Conservation (phyloP, 805 yeast species). For the Candida manassasensis region DNA sequence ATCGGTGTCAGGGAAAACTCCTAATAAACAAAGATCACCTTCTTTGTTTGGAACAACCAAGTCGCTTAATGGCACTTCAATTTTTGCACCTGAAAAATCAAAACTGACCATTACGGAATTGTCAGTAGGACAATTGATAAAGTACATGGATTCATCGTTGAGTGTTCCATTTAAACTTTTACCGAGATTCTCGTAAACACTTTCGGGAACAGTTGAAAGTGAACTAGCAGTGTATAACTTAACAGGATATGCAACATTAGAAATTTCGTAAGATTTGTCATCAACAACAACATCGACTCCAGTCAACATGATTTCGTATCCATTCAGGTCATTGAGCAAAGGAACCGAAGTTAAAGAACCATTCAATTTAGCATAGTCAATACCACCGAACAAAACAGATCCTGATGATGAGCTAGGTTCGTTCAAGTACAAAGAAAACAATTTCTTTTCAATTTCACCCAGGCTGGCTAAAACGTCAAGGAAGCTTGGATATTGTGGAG, state of each 20-base stretch:
- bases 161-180: conserved; percentile 34
- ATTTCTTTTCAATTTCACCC: conserved; percentile 25
- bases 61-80: conserved; percentile 8
- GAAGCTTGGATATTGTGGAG: too few relatives aligned
- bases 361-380: conserved; percentile 21
- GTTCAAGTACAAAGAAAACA: conserved; percentile 30
- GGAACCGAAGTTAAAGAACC: conserved; percentile 17
- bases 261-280: neutral
- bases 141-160: conserved; percentile 15
- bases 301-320: conserved; percentile 1
- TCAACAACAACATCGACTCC: neutral
- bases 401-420: conserved; percentile 11
- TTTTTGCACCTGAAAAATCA: conserved; percentile 6
- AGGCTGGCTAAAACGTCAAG: conserved; percentile 24
- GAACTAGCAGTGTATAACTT: conserved; percentile 60
- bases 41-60: conserved; percentile 5
- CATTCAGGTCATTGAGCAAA: neutral
- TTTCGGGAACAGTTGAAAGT: conserved; percentile 39
- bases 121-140: conserved; percentile 39
- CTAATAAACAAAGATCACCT: neutral
- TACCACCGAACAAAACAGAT: conserved; percentile 25
- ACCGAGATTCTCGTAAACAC: conserved; percentile 23
- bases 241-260: conserved; percentile 25
- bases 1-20: neutral
- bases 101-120: conserved; percentile 4